Base-by-base conservation (phyloP, 2,329 filamentous ascomycete genomes). In the Onygenales sp. region DNA sequence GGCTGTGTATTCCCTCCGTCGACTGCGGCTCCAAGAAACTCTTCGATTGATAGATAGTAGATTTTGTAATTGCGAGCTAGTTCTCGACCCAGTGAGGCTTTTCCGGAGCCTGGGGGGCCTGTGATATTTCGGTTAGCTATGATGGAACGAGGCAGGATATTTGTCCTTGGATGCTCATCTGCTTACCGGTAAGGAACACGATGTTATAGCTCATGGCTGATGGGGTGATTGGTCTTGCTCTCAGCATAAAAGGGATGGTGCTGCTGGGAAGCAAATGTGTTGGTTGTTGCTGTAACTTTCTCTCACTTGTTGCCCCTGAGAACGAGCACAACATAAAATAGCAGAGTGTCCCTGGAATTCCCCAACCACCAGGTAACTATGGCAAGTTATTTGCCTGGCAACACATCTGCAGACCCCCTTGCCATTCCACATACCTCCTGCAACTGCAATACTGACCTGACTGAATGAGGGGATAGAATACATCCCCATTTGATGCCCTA, bases 81-180 rank as follows among this genome's bases (percentile, higher is more conserved):
- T 45, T 31, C 49, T 17, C 45, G 42, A 32, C 53, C 53, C 6
- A 55, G 48, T 27, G 53, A 52, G n/a, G 42, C 49, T 43, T 56
- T 56, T 11, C 49, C 56, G 10, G 46, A 48, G 4, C 51, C 52
- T n/a, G 55, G 55, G 21, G 49, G 44, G 5, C 55, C 55, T 57
- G 21, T 50, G n/a, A 6, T 33, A 45, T 13, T 34, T 21, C n/a
- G 33, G 40, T 47, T 31, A 39, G 36, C 27, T 13, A 27, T 21
- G 13, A 8, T 8, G 14, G 33, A 37, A 27, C 32, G 7, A 17
- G 34, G 21, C 11, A 32, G 10, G 8, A 11, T 14, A 32, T n/a
- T 47, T 47, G 44, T 10, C 43, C 11, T 11, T 17, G 43, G 21
- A 27, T 27, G 14, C 7, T 21, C 21, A 39, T 34, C 2, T 10